phyloP scores from a whole-genome alignment of 2,329 filamentous ascomycete species.

The Pseudocercospora crystallina region DNA sequence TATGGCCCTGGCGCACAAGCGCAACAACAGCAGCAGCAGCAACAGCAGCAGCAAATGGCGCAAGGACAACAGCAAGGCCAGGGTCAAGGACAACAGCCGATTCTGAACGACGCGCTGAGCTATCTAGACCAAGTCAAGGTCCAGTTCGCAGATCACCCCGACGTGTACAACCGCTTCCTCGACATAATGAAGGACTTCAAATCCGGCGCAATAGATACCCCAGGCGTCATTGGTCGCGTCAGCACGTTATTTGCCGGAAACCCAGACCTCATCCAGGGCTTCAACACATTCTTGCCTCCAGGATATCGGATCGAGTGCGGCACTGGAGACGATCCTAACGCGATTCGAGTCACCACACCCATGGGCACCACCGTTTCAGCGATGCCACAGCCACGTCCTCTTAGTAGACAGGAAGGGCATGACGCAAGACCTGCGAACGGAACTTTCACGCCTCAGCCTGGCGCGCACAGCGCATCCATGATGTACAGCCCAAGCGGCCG shows the following conservation, averaged over 20 bases:
- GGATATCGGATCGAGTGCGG: constrained; percentile 95
- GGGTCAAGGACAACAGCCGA: constrained; percentile 79
- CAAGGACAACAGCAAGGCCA: constrained; percentile 44
- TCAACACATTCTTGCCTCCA: constrained; percentile 96
- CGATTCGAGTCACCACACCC: constrained; percentile 93
- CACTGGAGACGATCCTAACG: constrained; percentile 88
- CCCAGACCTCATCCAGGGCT: constrained; percentile 83
- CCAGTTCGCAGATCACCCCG: constrained; percentile 92
- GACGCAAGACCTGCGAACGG: constrained; percentile 33
- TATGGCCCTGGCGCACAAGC: constrained; percentile 37
- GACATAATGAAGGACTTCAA: constrained; percentile 99
- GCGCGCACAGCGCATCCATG: constrained; percentile 37
- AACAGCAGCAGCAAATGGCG: constrained; percentile 27
- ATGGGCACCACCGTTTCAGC: constrained; percentile 96
- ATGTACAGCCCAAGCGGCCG: constrained; percentile 47
- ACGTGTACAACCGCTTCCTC: constrained; percentile 94
- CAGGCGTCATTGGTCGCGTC: constrained; percentile 93
- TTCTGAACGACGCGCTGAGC: constrained; percentile 82
- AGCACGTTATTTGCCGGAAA: constrained; percentile 95
- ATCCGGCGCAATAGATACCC: constrained; percentile 95
- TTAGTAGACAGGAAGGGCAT: constrained; percentile 32
- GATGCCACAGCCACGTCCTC: constrained; percentile 60
- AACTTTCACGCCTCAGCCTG: constrained; percentile 43
- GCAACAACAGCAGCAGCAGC: constrained; percentile 30
- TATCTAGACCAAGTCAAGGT: constrained; percentile 99